phyloP scores from a whole-genome alignment of 768 basidiomycete species.

The Boletus insuetus region DNA sequence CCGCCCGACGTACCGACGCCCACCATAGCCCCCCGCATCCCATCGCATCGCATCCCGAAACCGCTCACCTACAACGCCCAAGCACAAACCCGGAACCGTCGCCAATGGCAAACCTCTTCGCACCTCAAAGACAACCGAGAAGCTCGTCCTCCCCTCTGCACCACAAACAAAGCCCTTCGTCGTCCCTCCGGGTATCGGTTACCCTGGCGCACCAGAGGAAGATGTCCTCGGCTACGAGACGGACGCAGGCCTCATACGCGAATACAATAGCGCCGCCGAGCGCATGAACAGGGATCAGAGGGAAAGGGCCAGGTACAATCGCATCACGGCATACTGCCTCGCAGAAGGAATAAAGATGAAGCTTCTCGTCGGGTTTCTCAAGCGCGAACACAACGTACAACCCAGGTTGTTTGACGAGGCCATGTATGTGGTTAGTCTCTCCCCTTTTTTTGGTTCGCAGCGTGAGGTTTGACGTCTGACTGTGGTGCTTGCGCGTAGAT shows the following conservation, averaged over 20 bases:
- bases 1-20: constrained; percentile 24
- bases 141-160: constrained; percentile 87
- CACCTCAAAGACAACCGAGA: constrained; percentile 88
- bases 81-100: constrained; percentile 16
- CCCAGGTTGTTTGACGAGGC: constrained; percentile 92
- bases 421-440: constrained; percentile 74
- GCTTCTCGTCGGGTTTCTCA: constrained; percentile 77
- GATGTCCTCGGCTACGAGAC: constrained; percentile 61
- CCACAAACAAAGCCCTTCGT: constrained; percentile 78
- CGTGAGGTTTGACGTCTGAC: neutral
- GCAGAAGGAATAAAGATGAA: constrained; percentile 87
- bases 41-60: constrained; percentile 18
- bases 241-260: constrained; percentile 57
- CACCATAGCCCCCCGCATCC: constrained; percentile 19
- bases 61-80: constrained; percentile 11
- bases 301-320: constrained; percentile 72
- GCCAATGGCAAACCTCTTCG: constrained; percentile 56
- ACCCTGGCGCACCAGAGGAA: constrained; percentile 36
- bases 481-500: constrained; percentile 47
- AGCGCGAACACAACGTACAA: constrained; percentile 88
- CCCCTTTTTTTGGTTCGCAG: neutral
- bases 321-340: constrained; percentile 87
- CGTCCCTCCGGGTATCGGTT: constrained; percentile 14
- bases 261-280: constrained; percentile 83
- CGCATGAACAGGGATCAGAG: constrained; percentile 86